These are phyloP conservation scores for Pyronema omphalodes DNA, from an alignment of 495 filamentous ascomycete genomes.

Conservation along the genomic window DNA sequence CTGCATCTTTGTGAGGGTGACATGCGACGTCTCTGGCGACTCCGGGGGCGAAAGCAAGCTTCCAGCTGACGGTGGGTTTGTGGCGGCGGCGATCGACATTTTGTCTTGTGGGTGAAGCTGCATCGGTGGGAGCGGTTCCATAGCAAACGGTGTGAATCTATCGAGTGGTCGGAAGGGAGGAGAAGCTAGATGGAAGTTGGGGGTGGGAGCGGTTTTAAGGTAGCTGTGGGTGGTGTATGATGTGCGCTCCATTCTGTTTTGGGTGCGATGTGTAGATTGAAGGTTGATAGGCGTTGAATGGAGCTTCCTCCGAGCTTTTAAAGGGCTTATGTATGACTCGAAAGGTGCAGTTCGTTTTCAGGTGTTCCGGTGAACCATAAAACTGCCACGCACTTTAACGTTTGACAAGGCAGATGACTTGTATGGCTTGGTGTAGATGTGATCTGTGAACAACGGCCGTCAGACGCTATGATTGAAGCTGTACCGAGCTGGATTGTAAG, in stretches of 20 bases:
- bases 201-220: conserved; percentile 16
- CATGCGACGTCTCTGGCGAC: conserved; percentile 12
- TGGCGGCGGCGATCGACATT: conserved; percentile 23
- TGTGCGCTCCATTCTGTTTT: conserved; percentile 7
- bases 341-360: not conserved
- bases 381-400: not conserved
- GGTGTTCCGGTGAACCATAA: not conserved
- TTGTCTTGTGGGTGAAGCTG: conserved; percentile 20
- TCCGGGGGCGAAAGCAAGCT: conserved; percentile 24
- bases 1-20: not conserved
- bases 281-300: not conserved
- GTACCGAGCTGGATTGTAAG: not conserved
- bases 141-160: conserved; percentile 21
- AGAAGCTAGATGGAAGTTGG: conserved; percentile 17
- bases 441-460: not conserved
- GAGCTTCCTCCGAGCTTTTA: not conserved
- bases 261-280: conserved; percentile 4
- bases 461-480: not conserved
- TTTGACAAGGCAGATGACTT: not conserved
- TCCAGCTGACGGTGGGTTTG: conserved; percentile 12
- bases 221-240: conserved; percentile 9
- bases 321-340: not conserved
- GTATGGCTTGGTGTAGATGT: not conserved
- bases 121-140: conserved; percentile 13
- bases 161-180: conserved; percentile 17